These are phyloP conservation scores for Pueraria montana DNA, from an alignment of 306 rosid species.

Conservation along the genomic window DNA sequence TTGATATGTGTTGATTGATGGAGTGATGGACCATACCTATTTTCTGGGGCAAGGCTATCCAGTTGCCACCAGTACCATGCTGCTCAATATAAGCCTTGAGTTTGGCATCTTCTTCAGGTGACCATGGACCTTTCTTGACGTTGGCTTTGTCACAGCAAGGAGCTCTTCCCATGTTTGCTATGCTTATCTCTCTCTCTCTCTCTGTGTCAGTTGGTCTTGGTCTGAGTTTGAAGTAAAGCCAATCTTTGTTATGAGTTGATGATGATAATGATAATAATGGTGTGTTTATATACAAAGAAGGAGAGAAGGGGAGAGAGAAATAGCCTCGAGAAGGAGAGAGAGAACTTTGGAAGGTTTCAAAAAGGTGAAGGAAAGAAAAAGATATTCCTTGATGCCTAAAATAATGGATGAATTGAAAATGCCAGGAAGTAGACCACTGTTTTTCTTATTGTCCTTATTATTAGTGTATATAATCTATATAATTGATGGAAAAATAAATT, in stretches of 20 bases:
- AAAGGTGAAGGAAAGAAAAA: slow-evolving; percentile 59
- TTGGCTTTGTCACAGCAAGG: slow-evolving; percentile 99
- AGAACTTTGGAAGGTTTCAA: slow-evolving; percentile 59
- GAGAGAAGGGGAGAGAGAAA: slow-evolving; percentile 45
- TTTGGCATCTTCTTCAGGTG: slow-evolving; percentile 95
- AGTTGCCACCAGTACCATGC: slow-evolving; percentile 92
- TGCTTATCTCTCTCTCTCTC: not conserved
- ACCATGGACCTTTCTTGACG: slow-evolving; percentile 99
- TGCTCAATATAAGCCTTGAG: slow-evolving; percentile 91
- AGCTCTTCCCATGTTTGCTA: slow-evolving; percentile 85
- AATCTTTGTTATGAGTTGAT: slow-evolving; percentile 39
- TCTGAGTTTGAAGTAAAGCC: slow-evolving; percentile 49
- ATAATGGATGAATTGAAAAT: slow-evolving; percentile 58
- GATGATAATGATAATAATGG: slow-evolving; percentile 53
- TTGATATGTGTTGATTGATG: not conserved
- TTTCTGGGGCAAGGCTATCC: slow-evolving; percentile 97
- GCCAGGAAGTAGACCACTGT: slow-evolving; percentile 56
- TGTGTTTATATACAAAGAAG: slow-evolving; percentile 39
- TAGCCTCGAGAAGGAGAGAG: slow-evolving; percentile 74
- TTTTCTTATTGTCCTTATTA: slow-evolving; percentile 67
- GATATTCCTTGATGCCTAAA: slow-evolving; percentile 53
- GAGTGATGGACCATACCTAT: slow-evolving; percentile 63
- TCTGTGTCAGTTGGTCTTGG: slow-evolving; percentile 40
- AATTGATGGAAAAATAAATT: not conserved
- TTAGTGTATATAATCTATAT: slow-evolving; percentile 16